These are phyloP conservation scores for Podila epigama DNA, from an alignment of 192 early-diverging fungal species.

Conservation along the genomic window DNA sequence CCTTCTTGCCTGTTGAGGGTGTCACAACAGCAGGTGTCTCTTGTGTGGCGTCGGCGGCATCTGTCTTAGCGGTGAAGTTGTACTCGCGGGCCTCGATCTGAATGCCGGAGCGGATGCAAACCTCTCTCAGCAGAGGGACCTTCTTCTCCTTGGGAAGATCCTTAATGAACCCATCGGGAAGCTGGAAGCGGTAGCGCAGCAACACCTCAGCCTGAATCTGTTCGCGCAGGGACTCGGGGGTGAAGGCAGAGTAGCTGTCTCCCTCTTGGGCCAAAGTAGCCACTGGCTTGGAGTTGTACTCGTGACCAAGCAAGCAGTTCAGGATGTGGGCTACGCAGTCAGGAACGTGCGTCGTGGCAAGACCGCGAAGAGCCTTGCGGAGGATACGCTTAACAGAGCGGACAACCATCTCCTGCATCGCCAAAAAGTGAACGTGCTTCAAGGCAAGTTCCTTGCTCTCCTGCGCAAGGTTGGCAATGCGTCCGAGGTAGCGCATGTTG, in stretches of 20 bases:
- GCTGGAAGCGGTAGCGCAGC: slow-evolving; percentile 77
- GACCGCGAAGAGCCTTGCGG: slow-evolving; percentile 65
- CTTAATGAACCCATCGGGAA: slow-evolving; percentile 63
- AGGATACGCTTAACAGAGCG: slow-evolving; percentile 88
- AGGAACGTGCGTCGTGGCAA: slow-evolving; percentile 64
- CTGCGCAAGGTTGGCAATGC: slow-evolving; percentile 71
- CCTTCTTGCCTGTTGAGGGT: slow-evolving; percentile 23
- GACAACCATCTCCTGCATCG: slow-evolving; percentile 87
- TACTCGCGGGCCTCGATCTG: slow-evolving; percentile 87
- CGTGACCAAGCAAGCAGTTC: slow-evolving; percentile 78
- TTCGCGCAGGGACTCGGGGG: slow-evolving; percentile 64
- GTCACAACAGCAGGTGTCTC: slow-evolving; percentile 4
- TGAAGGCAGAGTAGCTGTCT: slow-evolving; percentile 64
- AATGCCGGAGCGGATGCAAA: slow-evolving; percentile 85
- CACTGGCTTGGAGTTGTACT: slow-evolving; percentile 63
- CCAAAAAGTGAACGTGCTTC: slow-evolving; percentile 66
- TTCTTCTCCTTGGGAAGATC: slow-evolving; percentile 56
- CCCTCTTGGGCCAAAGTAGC: slow-evolving; percentile 52
- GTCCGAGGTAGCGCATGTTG: slow-evolving; percentile 97
- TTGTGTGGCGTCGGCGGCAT: slow-evolving; percentile 37
- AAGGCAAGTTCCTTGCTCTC: slow-evolving; percentile 61
- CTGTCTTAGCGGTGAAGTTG: slow-evolving; percentile 57
- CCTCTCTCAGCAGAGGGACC: slow-evolving; percentile 78
- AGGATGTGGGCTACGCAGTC: slow-evolving; percentile 82
- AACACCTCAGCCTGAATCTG: slow-evolving; percentile 70